Conservation (phyloP, 257 asterid species). For the Scutellaria barbata region DNA sequence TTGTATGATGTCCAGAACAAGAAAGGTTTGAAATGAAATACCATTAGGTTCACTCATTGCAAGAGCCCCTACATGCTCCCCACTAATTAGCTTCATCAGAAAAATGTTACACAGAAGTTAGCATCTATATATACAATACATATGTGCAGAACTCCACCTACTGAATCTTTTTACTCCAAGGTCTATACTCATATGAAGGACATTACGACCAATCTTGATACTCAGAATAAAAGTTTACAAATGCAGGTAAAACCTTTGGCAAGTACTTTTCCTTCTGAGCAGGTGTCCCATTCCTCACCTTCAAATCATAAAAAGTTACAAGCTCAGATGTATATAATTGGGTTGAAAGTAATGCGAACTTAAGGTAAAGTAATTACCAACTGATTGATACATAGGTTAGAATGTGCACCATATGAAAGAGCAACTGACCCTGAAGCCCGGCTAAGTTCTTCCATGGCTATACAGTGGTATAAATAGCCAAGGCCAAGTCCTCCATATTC, state of each 20-base stretch:
- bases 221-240: neutral
- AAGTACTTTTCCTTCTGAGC: conserved; percentile 90
- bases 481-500: conserved; percentile 99
- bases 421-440: conserved; percentile 99
- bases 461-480: conserved; percentile 96
- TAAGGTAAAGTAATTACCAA: conserved; percentile 62
- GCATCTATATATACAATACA: conserved; percentile 2
- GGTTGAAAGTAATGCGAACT: conserved; percentile 26
- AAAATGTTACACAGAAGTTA: conserved; percentile 40
- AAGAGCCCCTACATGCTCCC: conserved; percentile 99
- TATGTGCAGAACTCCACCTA: neutral
- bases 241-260: conserved; percentile 74
- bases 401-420: conserved; percentile 97
- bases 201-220: conserved; percentile 9
- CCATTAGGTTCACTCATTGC: conserved; percentile 99
- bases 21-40: conserved; percentile 42
- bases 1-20: conserved; percentile 2
- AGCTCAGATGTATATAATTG: conserved; percentile 30
- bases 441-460: conserved; percentile 98
- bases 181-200: conserved; percentile 1
- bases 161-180: conserved; percentile 6
- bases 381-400: conserved; percentile 92
- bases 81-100: conserved; percentile 78
- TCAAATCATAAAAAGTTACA: conserved; percentile 39
- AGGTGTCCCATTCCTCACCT: conserved; percentile 93